Conservation (phyloP, 1,284 basidiomycete genomes). For the Neotropicomus parvogracilis region DNA sequence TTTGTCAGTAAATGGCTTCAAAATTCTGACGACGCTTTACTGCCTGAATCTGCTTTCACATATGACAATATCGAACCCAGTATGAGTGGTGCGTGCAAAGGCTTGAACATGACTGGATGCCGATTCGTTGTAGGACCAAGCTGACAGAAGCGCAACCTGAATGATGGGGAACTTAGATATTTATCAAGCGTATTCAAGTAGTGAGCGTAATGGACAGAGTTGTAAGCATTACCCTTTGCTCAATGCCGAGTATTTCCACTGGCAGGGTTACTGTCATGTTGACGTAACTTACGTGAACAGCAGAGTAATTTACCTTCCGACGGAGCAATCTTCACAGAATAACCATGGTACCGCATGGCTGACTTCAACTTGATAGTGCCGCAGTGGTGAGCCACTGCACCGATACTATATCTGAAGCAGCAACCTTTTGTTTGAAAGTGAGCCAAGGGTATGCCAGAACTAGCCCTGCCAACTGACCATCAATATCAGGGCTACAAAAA, state of each 20-base stretch:
- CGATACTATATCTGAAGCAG: too few relatives aligned
- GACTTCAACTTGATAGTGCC: too few relatives aligned
- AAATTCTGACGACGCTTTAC: conserved; percentile 6
- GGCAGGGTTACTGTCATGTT: neutral
- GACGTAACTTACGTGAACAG: too few relatives aligned
- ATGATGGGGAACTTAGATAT: neutral
- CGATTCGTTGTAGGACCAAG: neutral
- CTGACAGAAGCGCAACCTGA: neutral
- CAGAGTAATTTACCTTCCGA: too few relatives aligned
- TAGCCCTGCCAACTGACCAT: too few relatives aligned
- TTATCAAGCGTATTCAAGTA: neutral
- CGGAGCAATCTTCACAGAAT: too few relatives aligned
- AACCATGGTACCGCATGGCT: too few relatives aligned
- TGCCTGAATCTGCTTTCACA: conserved; percentile 17
- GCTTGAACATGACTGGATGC: neutral
- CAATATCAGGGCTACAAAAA: too few relatives aligned
- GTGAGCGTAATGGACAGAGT: neutral
- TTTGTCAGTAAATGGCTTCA: neutral
- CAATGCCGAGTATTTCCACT: too few relatives aligned
- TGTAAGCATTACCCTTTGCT: neutral
- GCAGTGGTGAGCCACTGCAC: too few relatives aligned
- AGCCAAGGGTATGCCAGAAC: too few relatives aligned
- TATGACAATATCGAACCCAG: conserved; percentile 9
- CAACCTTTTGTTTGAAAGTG: too few relatives aligned
- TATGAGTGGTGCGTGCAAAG: neutral